phyloP scores from a whole-genome alignment of 1,139 yeast species.

The Arxiozyma bovina region DNA sequence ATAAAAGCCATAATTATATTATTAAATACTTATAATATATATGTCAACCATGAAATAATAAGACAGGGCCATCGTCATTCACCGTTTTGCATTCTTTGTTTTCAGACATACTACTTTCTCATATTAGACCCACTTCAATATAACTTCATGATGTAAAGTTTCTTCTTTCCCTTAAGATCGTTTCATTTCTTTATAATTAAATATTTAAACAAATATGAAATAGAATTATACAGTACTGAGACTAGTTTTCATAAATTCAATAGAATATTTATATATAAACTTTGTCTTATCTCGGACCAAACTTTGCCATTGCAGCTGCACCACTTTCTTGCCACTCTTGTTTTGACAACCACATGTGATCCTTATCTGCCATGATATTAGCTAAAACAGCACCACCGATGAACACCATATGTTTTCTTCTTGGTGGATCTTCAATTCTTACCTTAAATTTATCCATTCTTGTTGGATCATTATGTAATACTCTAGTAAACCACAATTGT shows the following conservation, averaged over 20 bases:
- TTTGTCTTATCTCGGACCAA: conserved; percentile 78
- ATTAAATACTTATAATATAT: too few species aligned
- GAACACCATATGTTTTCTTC: conserved; percentile 98
- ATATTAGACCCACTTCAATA: too few species aligned
- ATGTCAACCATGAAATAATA: too few species aligned
- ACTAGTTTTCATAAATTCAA: background rate
- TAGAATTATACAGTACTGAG: conserved; percentile 1
- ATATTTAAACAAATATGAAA: background rate
- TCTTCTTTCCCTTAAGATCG: background rate
- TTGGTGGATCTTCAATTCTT: conserved; percentile 96
- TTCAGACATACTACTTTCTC: too few species aligned
- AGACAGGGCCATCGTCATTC: too few species aligned
- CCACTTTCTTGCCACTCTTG: conserved; percentile 99
- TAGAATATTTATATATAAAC: background rate
- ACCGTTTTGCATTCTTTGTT: too few species aligned
- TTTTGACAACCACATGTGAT: conserved; percentile 94
- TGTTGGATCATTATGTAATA: conserved; percentile 77
- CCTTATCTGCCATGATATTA: conserved; percentile 95
- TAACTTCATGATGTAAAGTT: too few species aligned
- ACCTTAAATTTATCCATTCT: conserved; percentile 89
- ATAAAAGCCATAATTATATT: background rate
- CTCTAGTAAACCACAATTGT: conserved; percentile 89
- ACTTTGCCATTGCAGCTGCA: conserved; percentile 67
- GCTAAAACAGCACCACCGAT: conserved; percentile 99
- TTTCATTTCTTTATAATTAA: conserved; percentile 1